Evolutionary conservation across 805 yeast species (phyloP), one percentile per base, ranked within the genome.

Genomic region (Pichia pseudocactophila): DNA sequence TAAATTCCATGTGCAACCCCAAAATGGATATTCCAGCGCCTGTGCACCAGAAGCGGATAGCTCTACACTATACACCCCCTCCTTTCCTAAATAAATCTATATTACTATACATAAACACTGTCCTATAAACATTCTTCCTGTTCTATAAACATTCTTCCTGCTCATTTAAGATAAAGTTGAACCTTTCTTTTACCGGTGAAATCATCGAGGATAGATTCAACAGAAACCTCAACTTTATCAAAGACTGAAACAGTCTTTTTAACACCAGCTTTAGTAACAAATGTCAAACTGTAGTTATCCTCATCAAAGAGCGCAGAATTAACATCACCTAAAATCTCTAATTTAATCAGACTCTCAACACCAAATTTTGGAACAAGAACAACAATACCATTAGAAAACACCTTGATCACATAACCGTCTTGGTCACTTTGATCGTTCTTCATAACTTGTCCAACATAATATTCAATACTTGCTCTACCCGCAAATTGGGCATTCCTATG

Each of bases 401-500:
- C 92, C 59, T 86, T 84, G 56, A 90, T 88, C 25, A 89, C 81
- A 54, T 86, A 89, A 9, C 97, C 98, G 50, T 86, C 88, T 59
- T 86, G 95, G 13, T 70, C 69, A 30, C 82, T 69, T 56, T 85
- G 88, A 53, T 80, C 80, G 57, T 80, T 80, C 60, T 86, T 84
- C 84, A 92, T 83, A 34, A 90, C 96, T 66, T 92, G 97, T 8
- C 99, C 99, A 39, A 92, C 98, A 57, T 86, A 92, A 65, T 92
- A 92, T 61, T 92, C 98, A 47, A 92, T 86, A 59, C 95, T 84
- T 17, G 98, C 97, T 59, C 99, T 76, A 31, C 98, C 99, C 2
- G 99, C 99, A 69, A 90, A 85, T 65, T 92, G 99, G 0, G 98
- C 98, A 59, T 92, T 92, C 64, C 98, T 78, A 62, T 92, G 99